phyloP scores from a whole-genome alignment of 2,329 filamentous ascomycete species.

The Ceratocystis colombiana region DNA sequence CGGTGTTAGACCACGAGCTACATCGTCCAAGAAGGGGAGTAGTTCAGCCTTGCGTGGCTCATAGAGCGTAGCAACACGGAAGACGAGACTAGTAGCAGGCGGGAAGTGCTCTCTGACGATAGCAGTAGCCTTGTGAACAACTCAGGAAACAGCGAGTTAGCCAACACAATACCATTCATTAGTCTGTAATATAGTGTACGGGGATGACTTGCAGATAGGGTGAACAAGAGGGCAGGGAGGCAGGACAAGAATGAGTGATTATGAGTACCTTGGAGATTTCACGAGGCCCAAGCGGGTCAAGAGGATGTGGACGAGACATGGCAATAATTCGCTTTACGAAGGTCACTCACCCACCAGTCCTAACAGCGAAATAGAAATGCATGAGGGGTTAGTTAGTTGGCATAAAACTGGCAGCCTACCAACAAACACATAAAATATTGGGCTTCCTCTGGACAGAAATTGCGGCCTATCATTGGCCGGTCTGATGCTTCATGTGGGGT shows the following conservation, averaged over 20 bases:
- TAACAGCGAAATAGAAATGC: too few species aligned
- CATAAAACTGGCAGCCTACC: too few species aligned
- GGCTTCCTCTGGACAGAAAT: too few species aligned
- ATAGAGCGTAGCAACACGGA: conserved; percentile 42
- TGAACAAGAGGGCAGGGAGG: conserved; percentile 15
- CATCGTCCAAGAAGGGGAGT: conserved; percentile 36
- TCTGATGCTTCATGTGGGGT: not conserved
- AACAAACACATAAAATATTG: too few species aligned
- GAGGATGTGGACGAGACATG: conserved; percentile 27
- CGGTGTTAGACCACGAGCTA: conserved; percentile 30
- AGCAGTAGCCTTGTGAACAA: conserved; percentile 10
- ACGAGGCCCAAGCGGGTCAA: conserved; percentile 29
- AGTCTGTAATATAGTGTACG: too few species aligned
- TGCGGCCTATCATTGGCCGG: not conserved
- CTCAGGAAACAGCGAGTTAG: not conserved
- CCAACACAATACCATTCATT: not conserved
- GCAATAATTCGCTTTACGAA: not conserved
- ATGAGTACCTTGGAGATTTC: conserved; percentile 28
- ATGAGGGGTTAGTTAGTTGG: too few species aligned
- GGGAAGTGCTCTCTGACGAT: conserved; percentile 23
- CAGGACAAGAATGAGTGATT: not conserved
- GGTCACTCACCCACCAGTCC: too few species aligned
- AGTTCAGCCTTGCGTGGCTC: conserved; percentile 43
- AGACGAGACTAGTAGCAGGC: conserved; percentile 31
- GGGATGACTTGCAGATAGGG: not conserved